Conservation (phyloP, 306 rosid species). For the Begonia fuchsioides region DNA sequence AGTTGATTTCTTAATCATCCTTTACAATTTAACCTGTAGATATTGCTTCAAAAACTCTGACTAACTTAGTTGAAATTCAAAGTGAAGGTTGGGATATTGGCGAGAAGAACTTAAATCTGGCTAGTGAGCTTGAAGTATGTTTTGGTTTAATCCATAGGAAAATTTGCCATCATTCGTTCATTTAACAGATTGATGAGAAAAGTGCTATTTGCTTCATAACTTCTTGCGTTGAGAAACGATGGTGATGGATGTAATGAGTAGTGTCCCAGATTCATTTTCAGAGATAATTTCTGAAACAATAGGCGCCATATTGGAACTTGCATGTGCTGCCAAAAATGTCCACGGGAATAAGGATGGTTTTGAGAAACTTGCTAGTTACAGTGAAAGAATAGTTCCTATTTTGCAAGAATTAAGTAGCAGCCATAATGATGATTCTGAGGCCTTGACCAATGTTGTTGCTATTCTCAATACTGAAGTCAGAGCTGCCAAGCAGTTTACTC, state of each 20-base stretch:
- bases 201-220: no score
- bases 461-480: constrained; percentile 34
- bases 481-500: constrained; percentile 35
- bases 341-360: constrained; percentile 59
- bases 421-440: constrained; percentile 27
- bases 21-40: no score
- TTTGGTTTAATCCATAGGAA: no score
- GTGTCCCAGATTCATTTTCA: constrained; percentile 27
- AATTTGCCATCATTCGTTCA: no score
- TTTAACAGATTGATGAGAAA: no score
- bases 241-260: constrained; percentile 22
- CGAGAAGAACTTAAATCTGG: no score
- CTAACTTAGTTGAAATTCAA: no score
- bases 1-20: no score
- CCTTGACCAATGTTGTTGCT: constrained; percentile 35
- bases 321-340: constrained; percentile 26
- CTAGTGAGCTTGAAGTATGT: no score
- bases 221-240: constrained; percentile 28
- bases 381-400: constrained; percentile 49
- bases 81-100: no score
- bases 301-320: constrained; percentile 33
- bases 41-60: no score
- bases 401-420: constrained; percentile 40
- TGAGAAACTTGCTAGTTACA: constrained; percentile 41
- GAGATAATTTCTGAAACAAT: constrained; percentile 34